Evolutionary conservation across 148 eudicot genomes (phyloP).

Genomic region (Amaranthus hypochondriacus): DNA sequence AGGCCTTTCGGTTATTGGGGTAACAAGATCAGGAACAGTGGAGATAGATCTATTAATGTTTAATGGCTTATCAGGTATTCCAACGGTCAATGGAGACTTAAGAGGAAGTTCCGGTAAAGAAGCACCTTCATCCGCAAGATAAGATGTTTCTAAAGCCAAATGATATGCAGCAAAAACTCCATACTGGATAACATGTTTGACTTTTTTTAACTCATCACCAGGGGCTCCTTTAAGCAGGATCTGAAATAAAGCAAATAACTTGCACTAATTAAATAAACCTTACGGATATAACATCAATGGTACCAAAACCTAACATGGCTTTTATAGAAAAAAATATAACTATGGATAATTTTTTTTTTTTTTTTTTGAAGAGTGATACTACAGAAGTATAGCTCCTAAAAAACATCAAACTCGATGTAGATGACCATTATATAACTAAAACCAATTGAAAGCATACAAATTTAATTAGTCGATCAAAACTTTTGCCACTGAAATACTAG

Average conservation of each 20-base stretch:
- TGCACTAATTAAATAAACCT: neutral
- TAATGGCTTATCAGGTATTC: conserved; percentile 74
- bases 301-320: neutral
- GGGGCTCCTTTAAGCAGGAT: conserved; percentile 89
- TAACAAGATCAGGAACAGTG: conserved; percentile 47
- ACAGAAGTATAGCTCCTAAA: neutral
- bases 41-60: conserved; percentile 65
- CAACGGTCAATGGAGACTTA: conserved; percentile 65
- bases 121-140: conserved; percentile 98
- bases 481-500: neutral
- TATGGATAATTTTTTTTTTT: too few relatives aligned
- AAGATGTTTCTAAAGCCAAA: conserved; percentile 95
- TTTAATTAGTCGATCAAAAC: neutral
- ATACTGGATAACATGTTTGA: conserved; percentile 90
- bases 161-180: conserved; percentile 98
- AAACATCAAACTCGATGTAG: neutral
- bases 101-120: conserved; percentile 74
- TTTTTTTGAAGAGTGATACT: neutral
- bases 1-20: conserved; percentile 45
- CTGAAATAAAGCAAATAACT: conserved; percentile 40
- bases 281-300: neutral
- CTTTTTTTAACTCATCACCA: conserved; percentile 93
- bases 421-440: neutral
- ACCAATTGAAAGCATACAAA: neutral
- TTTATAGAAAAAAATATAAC: neutral